Conservation (phyloP, 2,329 filamentous ascomycete genomes). For the Phymatotrichopsis omnivora region DNA sequence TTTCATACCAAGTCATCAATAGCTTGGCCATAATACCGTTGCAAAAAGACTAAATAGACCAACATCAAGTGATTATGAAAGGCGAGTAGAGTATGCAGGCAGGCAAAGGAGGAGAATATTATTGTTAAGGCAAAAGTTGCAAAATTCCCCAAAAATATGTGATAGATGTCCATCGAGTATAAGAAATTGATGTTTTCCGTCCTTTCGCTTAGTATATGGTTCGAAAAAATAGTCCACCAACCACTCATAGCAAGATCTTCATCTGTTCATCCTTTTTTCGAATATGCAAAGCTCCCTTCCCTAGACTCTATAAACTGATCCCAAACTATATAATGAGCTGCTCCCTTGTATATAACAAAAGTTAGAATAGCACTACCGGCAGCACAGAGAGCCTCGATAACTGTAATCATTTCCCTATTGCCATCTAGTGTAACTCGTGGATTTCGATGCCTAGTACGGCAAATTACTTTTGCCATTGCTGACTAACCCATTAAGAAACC, state of each 20-base stretch:
- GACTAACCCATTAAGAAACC: conserved; percentile 13
- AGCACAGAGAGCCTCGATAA: conserved; percentile 15
- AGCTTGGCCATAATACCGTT: conserved; percentile 10
- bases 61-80: conserved; percentile 24
- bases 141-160: conserved; percentile 16
- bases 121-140: conserved; percentile 7
- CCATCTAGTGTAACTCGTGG: conserved; percentile 12
- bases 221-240: conserved; percentile 13
- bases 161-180: conserved; percentile 23
- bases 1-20: conserved; percentile 2
- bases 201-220: neutral
- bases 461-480: conserved; percentile 11
- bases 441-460: neutral
- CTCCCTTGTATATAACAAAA: conserved; percentile 17
- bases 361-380: conserved; percentile 4
- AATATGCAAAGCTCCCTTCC: conserved; percentile 8
- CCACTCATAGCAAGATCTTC: conserved; percentile 9
- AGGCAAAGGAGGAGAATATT: conserved; percentile 25
- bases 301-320: conserved; percentile 1
- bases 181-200: conserved; percentile 15
- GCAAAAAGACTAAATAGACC: conserved; percentile 20
- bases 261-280: conserved; percentile 19
- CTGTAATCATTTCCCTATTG: conserved; percentile 13
- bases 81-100: conserved; percentile 17
- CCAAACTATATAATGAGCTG: conserved; percentile 16